Evolutionary conservation across 495 filamentous ascomycete genomes (phyloP), one percentile per base, ranked within the genome.

Genomic region (Penicillium arizonense): DNA sequence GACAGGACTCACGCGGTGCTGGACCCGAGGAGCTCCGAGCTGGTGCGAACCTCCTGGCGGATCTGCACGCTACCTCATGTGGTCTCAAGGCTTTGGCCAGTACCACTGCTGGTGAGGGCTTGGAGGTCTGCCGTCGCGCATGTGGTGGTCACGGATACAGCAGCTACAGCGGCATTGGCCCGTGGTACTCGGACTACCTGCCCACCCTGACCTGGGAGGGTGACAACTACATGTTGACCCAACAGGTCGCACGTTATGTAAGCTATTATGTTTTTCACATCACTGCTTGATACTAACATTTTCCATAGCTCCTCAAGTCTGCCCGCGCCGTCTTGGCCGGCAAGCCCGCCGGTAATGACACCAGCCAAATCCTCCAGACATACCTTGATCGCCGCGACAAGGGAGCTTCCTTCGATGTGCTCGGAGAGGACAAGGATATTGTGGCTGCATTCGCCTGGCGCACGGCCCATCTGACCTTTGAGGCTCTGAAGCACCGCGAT

Each of bases 191-290:
- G 6, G 83, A 88, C 57, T 86, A 87, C 62, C 73, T 88, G 1
- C 83, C 87, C 16, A 87, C 84, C 0, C 75, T 84, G 23, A 89
- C 87, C 11, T 77, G 72, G 73, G 73, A 75, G 41, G 85, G 87
- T 36, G 87, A 90, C 65, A 90, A 90, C 71, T 89, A 86, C 62
- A 88, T 90, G 83, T 71, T 90, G 41, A 85, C 84, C 32, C 87
- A 90, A 59, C 87, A 91, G 72, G 86, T 88, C n/a, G 83, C 85
- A 4, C 77, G 86, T 56, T 88, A 88, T 58, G 72, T 79, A 65
- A 53, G 70, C 61, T n/a, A 2, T 35, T 38, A 26, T 16, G 37
- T 34, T 53, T 40, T 28, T 14, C 10, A n/a, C 13, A 18, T 8
- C 5, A 3, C n/a, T n/a, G 12, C 8, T 37, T 10, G 11, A 18